Percentiles rank a stretch among this genome's conserved stretches.
Conservation (phyloP, 306 rosid species). For the Cicer yamashitae region DNA sequence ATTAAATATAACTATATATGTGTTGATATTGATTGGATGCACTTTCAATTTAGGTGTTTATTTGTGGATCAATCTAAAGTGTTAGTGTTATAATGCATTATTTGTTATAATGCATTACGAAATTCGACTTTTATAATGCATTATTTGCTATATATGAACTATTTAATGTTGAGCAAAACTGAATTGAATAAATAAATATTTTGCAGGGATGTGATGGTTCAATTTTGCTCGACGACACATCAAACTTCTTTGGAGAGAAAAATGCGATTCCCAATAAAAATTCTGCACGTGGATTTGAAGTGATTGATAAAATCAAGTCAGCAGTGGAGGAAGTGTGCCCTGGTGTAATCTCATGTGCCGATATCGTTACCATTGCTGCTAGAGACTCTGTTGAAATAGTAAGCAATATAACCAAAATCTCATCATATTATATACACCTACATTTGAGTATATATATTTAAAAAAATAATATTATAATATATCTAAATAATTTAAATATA, state of each 20-base stretch:
- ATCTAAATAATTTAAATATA: background rate
- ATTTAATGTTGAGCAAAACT: background rate
- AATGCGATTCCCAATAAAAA: slow-evolving; percentile 68
- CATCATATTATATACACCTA: no score
- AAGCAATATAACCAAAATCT: slow-evolving; percentile 12
- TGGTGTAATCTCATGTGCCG: slow-evolving; percentile 82
- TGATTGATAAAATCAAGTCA: slow-evolving; percentile 73
- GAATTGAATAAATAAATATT: background rate
- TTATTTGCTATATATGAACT: background rate
- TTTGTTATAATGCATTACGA: no score
- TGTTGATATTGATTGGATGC: no score
- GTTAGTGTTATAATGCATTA: no score
- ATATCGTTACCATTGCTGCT: slow-evolving; percentile 70
- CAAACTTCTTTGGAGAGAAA: slow-evolving; percentile 79
- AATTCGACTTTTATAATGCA: no score
- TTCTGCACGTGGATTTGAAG: slow-evolving; percentile 81
- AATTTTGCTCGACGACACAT: slow-evolving; percentile 76
- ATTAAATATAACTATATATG: no score
- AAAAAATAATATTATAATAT: background rate
- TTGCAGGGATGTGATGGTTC: slow-evolving; percentile 93
- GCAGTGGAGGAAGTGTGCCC: slow-evolving; percentile 78
- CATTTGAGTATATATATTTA: background rate
- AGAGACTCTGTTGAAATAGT: slow-evolving; percentile 76
- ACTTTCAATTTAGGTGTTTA: no score
- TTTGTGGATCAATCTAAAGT: no score